These are phyloP conservation scores for Kwoniella europaea DNA, from an alignment of 768 basidiomycete species.

Conservation along the genomic window DNA sequence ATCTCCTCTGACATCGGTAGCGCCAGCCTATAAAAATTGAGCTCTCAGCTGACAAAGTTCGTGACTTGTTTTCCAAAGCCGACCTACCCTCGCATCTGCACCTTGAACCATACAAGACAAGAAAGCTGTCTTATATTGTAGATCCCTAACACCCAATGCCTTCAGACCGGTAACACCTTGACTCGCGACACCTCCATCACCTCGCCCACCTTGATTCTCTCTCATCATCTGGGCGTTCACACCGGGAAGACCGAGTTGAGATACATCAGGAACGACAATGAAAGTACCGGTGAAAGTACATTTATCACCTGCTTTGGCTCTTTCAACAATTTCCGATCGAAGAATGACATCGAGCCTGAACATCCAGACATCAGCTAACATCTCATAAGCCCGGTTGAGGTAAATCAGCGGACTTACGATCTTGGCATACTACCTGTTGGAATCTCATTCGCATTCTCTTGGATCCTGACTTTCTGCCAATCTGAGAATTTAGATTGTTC, in stretches of 20 bases:
- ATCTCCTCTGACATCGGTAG: conserved; percentile 86
- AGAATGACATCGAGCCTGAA: conserved; percentile 89
- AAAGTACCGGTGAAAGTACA: conserved; percentile 97
- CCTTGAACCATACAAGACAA: conserved; percentile 96
- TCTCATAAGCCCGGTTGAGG: neutral
- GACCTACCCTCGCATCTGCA: conserved; percentile 80
- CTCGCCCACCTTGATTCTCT: conserved; percentile 71
- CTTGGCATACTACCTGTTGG: conserved; percentile 98
- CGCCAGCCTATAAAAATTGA: conserved; percentile 61
- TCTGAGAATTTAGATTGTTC: conserved; percentile 96
- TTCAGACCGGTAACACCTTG: conserved; percentile 92
- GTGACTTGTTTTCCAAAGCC: no score
- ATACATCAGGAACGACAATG: conserved; percentile 97
- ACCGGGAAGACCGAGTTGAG: conserved; percentile 91
- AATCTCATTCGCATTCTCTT: conserved; percentile 98
- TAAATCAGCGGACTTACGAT: conserved; percentile 51
- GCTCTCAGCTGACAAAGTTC: conserved; percentile 11
- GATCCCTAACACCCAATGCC: conserved; percentile 87
- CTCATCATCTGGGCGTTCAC: conserved; percentile 91
- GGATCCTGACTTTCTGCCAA: conserved; percentile 99
- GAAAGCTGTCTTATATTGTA: conserved; percentile 99
- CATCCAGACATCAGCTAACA: neutral
- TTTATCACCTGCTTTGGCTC: conserved; percentile 99
- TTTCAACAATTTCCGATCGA: conserved; percentile 91
- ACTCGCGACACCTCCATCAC: conserved; percentile 64